Evolutionary conservation across 2,329 filamentous ascomycete genomes (phyloP).

Genomic region (Sordariomycetes sp.): DNA sequence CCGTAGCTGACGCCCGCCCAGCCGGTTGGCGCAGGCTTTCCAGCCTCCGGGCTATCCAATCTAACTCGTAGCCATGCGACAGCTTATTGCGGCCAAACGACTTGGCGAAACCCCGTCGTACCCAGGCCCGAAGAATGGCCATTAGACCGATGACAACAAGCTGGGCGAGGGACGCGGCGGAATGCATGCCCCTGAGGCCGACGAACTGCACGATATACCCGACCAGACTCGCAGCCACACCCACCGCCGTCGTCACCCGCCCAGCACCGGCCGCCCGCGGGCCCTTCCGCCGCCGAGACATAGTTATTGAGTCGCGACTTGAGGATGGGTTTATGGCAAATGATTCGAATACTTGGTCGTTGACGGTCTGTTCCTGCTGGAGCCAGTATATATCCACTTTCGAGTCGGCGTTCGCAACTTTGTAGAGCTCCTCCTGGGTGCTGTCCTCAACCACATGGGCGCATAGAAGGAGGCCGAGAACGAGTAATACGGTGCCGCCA

Average conservation of each 20-base stretch:
- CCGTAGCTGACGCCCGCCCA: no score
- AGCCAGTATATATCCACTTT: slow-evolving; percentile 15
- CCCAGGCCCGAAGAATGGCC: neutral
- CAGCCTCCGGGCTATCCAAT: no score
- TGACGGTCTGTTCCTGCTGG: slow-evolving; percentile 14
- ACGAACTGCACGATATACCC: slow-evolving; percentile 12
- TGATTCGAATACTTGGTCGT: slow-evolving; percentile 17
- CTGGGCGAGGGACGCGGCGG: slow-evolving; percentile 11
- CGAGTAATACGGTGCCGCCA: slow-evolving; percentile 15
- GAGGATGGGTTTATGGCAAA: slow-evolving; percentile 8
- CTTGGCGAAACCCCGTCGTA: no score
- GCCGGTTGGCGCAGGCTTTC: no score
- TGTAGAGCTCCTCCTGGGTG: slow-evolving; percentile 14
- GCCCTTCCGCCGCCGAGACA: no score
- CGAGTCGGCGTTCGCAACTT: neutral
- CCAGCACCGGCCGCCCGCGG: no score
- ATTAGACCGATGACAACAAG: slow-evolving; percentile 10
- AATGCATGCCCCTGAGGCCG: slow-evolving; percentile 11
- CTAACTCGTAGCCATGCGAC: no score
- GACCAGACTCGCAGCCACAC: slow-evolving; percentile 6
- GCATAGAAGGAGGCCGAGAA: slow-evolving; percentile 17
- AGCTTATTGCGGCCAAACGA: no score
- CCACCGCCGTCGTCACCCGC: no score
- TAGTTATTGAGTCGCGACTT: no score
- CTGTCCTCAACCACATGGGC: slow-evolving; percentile 18